Base-by-base conservation (phyloP, 306 rosid genomes). In the Prunus padus region DNA sequence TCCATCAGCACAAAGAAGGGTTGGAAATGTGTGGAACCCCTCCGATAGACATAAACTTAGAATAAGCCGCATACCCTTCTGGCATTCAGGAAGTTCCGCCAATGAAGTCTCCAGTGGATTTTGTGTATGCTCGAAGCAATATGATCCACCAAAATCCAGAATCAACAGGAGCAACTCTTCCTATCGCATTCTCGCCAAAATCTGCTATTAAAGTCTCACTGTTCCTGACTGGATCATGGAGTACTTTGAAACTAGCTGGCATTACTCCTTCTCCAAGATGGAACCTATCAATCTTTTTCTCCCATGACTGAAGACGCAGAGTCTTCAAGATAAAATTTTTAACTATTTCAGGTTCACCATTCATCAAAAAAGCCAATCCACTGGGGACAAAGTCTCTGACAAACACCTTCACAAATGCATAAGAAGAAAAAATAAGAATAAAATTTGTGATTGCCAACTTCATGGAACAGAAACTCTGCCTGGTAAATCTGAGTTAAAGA, bases 91-190 rank as follows among this genome's bases (percentile, higher is more conserved):
- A 47, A 12, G 77, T 30, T 91, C 97, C 49, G 97, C 95, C 84
- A 94, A 81, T 77, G 97, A 86, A 74, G 80, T 94, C 98, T 79
- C 96, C 95, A 3, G 98, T 91, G 37, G 96, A 83, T 76, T 94
- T 91, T 57, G 97, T 94, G 87, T 91, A 94, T 9, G 97, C 96
- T 37, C 95, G 91, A 56, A 94, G 98, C 76, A 94, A 77, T 79
- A 94, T 94, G 55, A 91, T 91, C 98, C 98, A 94, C 98, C 98
- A 94, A 81, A 94, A 91, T 70, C 98, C 97, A 66, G 98, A 94
- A 84, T 94, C 97, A 76, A 94, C 95, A 7, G 98, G 97, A 78
- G 98, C 98, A 76, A 94, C 98, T 84, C 98, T 91, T 70, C 98
- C 98, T 65, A 94, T 92, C 65, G 98, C 97, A 80, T 95, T 94